phyloP scores from a whole-genome alignment of 192 early-diverging fungal genomes.

The Dimargaris verticillata region DNA sequence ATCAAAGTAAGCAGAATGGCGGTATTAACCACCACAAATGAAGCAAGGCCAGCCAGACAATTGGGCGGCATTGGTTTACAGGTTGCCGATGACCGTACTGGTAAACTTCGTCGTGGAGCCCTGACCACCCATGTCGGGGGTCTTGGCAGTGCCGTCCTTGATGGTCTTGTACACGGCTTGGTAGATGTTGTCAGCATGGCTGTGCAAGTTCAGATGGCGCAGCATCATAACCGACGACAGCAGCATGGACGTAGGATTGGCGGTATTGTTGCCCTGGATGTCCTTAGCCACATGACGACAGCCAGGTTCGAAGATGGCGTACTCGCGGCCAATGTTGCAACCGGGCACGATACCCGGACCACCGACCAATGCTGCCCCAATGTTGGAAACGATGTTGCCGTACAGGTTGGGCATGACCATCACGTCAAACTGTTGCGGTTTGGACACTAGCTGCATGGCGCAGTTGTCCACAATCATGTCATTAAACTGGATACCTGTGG shows the following conservation, averaged over 20 bases:
- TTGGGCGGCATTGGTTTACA: conserved; percentile 23
- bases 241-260: conserved; percentile 90
- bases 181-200: conserved; percentile 82
- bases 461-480: conserved; percentile 99
- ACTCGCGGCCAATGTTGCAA: conserved; percentile 94
- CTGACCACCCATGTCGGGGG: conserved; percentile 80
- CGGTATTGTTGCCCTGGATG: conserved; percentile 84
- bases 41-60: too few relatives aligned
- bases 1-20: too few relatives aligned
- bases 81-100: conserved; percentile 60
- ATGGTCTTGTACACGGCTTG: conserved; percentile 82
- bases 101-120: conserved; percentile 89
- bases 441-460: conserved; percentile 98
- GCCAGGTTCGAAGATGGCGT: conserved; percentile 94
- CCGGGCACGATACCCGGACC: conserved; percentile 93
- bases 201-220: conserved; percentile 78
- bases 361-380: conserved; percentile 91
- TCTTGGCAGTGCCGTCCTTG: conserved; percentile 48
- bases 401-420: conserved; percentile 99
- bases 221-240: conserved; percentile 91
- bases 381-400: conserved; percentile 97
- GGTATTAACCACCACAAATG: too few relatives aligned
- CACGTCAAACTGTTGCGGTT: conserved; percentile 96
- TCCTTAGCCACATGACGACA: conserved; percentile 97
- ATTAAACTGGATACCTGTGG: conserved; percentile 75